phyloP scores from a whole-genome alignment of 2,329 filamentous ascomycete species.

The Colletotrichum lupini region DNA sequence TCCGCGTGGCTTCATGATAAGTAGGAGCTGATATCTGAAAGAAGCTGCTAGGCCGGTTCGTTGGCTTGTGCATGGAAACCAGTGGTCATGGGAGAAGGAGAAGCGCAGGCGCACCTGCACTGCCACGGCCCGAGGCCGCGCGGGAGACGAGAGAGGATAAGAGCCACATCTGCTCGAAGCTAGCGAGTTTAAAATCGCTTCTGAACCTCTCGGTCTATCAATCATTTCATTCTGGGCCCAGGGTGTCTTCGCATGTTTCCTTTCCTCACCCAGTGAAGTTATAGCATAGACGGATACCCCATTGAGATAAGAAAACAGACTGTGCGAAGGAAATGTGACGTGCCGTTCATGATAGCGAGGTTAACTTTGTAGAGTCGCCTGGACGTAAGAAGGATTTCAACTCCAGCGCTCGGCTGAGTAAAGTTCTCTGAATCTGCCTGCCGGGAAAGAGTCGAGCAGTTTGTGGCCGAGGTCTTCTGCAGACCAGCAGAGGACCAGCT shows the following conservation, averaged over 20 bases:
- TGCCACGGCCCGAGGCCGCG: background rate
- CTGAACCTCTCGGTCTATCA: background rate
- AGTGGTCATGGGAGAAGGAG: background rate
- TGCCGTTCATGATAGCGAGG: background rate
- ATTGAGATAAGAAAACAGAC: background rate
- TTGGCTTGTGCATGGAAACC: background rate
- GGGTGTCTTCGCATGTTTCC: background rate
- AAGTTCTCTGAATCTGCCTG: background rate
- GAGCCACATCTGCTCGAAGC: background rate
- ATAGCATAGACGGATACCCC: background rate
- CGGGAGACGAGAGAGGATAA: background rate
- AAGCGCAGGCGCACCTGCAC: background rate
- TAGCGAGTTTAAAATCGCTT: background rate
- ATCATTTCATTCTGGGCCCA: background rate
- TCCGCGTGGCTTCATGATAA: background rate
- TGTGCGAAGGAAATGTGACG: background rate
- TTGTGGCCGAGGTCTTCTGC: background rate
- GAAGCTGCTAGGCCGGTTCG: background rate
- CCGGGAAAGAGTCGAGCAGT: background rate
- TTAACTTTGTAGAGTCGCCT: background rate
- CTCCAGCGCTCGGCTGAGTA: background rate
- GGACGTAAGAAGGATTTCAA: background rate
- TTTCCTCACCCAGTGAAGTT: background rate
- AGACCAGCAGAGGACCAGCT: background rate
- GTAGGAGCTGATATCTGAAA: background rate